These are phyloP conservation scores for Orbilia quercus DNA, from an alignment of 2,329 filamentous ascomycete genomes.

Conservation along the genomic window DNA sequence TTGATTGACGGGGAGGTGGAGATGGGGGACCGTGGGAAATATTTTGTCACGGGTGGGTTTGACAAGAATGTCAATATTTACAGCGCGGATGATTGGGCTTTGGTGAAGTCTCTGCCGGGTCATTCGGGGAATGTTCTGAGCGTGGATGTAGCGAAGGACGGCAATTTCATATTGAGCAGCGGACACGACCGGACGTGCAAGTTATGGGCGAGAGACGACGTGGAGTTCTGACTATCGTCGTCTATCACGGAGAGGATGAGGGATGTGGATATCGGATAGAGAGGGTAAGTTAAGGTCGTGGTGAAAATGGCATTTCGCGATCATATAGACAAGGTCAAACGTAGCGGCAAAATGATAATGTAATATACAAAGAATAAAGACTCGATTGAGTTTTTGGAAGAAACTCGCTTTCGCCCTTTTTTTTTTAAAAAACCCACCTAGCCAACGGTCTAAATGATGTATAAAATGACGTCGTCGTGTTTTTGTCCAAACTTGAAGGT, in stretches of 20 bases:
- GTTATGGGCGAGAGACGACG: conserved; percentile 89
- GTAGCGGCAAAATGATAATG: conserved; percentile 45
- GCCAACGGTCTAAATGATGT: conserved; percentile 12
- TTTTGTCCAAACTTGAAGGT: not conserved
- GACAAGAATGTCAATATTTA: conserved; percentile 96
- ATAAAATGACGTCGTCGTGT: conserved; percentile 10
- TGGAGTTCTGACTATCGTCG: conserved; percentile 63
- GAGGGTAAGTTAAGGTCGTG: conserved; percentile 15
- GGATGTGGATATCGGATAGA: not conserved
- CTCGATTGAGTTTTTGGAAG: not conserved
- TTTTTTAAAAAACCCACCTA: not conserved
- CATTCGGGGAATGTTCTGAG: conserved; percentile 93
- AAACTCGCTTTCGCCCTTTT: not conserved
- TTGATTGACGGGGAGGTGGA: conserved; percentile 76
- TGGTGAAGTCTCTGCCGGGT: conserved; percentile 86
- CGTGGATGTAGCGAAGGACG: conserved; percentile 86
- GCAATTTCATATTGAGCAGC: conserved; percentile 91
- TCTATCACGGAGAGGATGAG: not conserved
- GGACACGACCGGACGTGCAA: conserved; percentile 96
- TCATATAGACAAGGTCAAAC: conserved; percentile 50
- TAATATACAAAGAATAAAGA: conserved; percentile 56
- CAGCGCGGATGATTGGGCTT: conserved; percentile 93
- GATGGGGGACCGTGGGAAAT: conserved; percentile 79
- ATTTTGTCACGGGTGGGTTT: conserved; percentile 90
- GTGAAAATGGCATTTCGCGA: conserved; percentile 48